Evolutionary conservation across 495 filamentous ascomycete genomes (phyloP).

Genomic region (Aspergillus carlsbadensis): DNA sequence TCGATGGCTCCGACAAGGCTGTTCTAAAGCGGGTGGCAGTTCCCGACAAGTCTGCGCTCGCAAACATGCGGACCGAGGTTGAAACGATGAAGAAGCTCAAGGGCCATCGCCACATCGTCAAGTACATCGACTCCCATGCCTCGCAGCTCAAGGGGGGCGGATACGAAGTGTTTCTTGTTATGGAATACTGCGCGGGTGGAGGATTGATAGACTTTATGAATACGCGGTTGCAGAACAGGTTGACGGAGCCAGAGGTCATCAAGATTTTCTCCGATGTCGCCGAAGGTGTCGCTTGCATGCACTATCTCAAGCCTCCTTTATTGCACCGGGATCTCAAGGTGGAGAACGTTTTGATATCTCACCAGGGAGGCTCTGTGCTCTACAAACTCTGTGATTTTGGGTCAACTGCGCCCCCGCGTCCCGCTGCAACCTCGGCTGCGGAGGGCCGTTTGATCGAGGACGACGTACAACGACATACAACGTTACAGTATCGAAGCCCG

Average conservation of each 20-base stretch:
- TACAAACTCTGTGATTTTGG: conserved; percentile 99
- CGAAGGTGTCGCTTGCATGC: conserved; percentile 97
- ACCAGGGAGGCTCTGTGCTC: conserved; percentile 52
- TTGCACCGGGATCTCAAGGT: conserved; percentile 96
- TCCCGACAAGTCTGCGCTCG: conserved; percentile 88
- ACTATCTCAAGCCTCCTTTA: conserved; percentile 92
- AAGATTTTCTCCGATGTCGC: conserved; percentile 95
- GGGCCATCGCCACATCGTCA: conserved; percentile 93
- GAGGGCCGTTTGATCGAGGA: conserved; percentile 93
- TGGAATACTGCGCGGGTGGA: conserved; percentile 86
- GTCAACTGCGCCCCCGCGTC: conserved; percentile 78
- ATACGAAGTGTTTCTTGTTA: conserved; percentile 96
- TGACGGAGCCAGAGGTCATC: conserved; percentile 96
- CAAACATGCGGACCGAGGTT: conserved; percentile 96
- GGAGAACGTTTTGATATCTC: conserved; percentile 92
- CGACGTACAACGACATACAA: conserved; percentile 95
- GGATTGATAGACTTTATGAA: conserved; percentile 99
- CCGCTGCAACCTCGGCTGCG: conserved; percentile 77
- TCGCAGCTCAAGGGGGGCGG: conserved; percentile 89
- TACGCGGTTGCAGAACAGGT: conserved; percentile 89
- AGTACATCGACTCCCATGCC: conserved; percentile 96
- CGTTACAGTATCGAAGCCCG: conserved; percentile 93
- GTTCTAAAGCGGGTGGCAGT: conserved; percentile 98
- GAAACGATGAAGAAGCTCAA: conserved; percentile 99
- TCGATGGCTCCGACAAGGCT: conserved; percentile 80